These are phyloP conservation scores for Bromus sterilis DNA, from an alignment of 176 grass and related monocot genomes.

Conservation along the genomic window DNA sequence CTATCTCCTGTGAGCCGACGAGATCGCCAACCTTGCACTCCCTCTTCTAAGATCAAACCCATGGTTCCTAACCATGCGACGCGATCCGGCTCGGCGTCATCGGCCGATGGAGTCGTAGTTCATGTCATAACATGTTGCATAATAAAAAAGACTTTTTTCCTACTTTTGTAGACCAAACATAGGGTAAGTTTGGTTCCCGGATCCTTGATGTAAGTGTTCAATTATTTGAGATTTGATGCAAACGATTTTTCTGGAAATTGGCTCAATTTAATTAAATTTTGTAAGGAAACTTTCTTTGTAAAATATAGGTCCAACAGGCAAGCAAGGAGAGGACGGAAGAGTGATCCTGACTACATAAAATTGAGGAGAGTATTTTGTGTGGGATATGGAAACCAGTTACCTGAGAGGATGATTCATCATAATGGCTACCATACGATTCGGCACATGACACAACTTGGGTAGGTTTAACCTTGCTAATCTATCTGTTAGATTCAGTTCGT, in stretches of 20 bases:
- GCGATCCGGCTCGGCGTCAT: too few species aligned
- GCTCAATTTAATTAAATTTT: background rate
- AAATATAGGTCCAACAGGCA: constrained; percentile 49
- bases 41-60: too few species aligned
- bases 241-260: background rate
- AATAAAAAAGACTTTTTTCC: too few species aligned
- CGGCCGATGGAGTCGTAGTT: too few species aligned
- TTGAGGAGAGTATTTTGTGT: constrained; percentile 75
- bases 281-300: background rate
- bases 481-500: background rate
- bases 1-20: too few species aligned
- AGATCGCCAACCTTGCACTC: too few species aligned
- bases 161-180: too few species aligned
- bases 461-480: constrained; percentile 39
- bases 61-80: too few species aligned
- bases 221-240: too few species aligned
- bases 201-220: too few species aligned
- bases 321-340: constrained; percentile 42
- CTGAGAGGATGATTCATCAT: constrained; percentile 88
- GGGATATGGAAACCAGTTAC: constrained; percentile 87
- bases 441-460: constrained; percentile 76
- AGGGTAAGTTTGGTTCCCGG: too few species aligned
- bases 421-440: constrained; percentile 95
- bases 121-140: too few species aligned
- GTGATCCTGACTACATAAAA: constrained; percentile 63